Base-by-base conservation (phyloP, 2,329 filamentous ascomycete genomes). In the Emergomyces orientalis region DNA sequence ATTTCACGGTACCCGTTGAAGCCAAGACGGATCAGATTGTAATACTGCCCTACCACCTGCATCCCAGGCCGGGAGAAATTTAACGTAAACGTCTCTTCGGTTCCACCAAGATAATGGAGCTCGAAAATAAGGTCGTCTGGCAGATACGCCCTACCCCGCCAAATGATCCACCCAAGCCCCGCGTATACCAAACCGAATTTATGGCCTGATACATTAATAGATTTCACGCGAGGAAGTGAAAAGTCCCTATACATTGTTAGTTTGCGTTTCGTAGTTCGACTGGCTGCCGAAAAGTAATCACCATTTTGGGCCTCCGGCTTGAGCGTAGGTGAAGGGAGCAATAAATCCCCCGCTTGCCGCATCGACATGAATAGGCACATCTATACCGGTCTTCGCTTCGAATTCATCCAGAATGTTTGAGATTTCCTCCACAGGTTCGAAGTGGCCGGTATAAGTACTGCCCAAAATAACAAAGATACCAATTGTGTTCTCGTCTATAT, bases 401-500 rank as follows among this genome's bases (percentile, higher is more conserved):
- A 81, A 86, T 52, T 83, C 78, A 65, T 89, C 85, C 1, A 90
- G 76, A 14, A 89, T 81, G 22, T 85, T 80, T 25, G 82, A 84
- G 25, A 90, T 82, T 68, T 86, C 84, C 71, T 88, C 84, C 0
- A 90, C 86, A 0, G 87, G 86, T 73, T 90, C 87, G 65, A 86
- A 90, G 69, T 90, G 86, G 0, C 88, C 87, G 0, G 88, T 90
- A 67, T 90, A 90, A 0, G 88, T 90, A 59, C 82, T 86, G 2
- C 88, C 87, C 5, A 90, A 70, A 61, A 90, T 90, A 0, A 88
- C 85, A 69, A 88, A 90, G 0, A 90, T 77, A n/a, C 88, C 88
- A 67, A 90, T 89, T 0, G 88, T 90, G 67, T 90, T 90, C 74
- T 90, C 87, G 65, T 90, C 87, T 41, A 90, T 81, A 65, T 87